Evolutionary conservation across 345 rosid species (phyloP), one percentile per base, ranked within the genome.

Genomic region (Bretschneidera sinensis): DNA sequence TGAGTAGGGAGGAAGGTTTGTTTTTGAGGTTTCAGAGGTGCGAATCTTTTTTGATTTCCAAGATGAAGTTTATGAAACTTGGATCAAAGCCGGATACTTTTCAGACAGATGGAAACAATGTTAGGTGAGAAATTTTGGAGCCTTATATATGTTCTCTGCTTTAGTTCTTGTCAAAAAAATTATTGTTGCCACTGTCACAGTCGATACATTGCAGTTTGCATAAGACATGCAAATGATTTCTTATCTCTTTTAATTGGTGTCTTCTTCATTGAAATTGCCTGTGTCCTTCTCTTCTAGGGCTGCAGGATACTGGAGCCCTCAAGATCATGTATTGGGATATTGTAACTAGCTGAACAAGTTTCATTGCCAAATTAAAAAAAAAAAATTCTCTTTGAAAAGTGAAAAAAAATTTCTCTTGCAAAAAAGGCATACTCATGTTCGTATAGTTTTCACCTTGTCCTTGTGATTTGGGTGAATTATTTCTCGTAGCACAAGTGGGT

Each of bases 21-120:
- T 61, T 39, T 39, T 69, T 54, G 55, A 47, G 67, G 59, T 23
- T 23, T 56, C 54, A 19, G 58, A 51, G 58, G 14, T 17, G 33
- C 63, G 55, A 54, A 65, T 64, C 66, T 57, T n/a, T 74, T 65
- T 48, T 55, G 33, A 21, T 62, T 64, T 60, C 34, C 61, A 82
- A 78, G 65, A 91, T 91, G 97, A 91, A 87, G 96, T 91, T 91
- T 51, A 91, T 91, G 97, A 91, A 91, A 68, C 84, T 91, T 55
- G 96, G 97, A 64, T 91, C 97, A 0, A 91, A 87, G 78, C 81
- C 85, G 10, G 92, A 91, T 74, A 67, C 84, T 9, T 75, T 91
- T 51, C 91, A 85, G 75, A 67, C 73, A 0, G 83, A 84, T 69
- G 79, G 56, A 16, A 71, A 74, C 54, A 64, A 69, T 72, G 53